Evolutionary conservation across 257 asterid species (phyloP).

Genomic region (Nicotiana noctiflora): DNA sequence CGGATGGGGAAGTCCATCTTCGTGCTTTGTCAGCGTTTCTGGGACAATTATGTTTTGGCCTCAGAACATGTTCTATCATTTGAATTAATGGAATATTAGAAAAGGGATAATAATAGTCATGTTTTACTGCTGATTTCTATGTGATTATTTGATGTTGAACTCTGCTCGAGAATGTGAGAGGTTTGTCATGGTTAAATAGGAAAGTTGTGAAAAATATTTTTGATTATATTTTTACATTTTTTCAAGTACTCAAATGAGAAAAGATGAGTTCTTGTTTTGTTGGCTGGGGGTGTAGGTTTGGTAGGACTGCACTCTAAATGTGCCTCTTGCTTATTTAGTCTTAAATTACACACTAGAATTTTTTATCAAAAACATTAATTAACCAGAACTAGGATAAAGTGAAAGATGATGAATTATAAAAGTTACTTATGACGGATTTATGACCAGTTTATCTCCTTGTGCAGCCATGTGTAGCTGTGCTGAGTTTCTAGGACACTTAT

Average conservation of each 20-base stretch:
- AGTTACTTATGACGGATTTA: neutral
- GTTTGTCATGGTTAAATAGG: neutral
- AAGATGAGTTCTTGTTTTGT: neutral
- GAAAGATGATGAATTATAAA: neutral
- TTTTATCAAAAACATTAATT: neutral
- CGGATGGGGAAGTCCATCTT: too few species aligned
- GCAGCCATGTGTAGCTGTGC: neutral
- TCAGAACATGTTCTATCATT: neutral
- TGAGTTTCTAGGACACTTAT: neutral
- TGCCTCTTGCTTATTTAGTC: neutral
- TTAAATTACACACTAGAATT: neutral
- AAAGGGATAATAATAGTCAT: neutral
- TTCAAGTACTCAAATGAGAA: neutral
- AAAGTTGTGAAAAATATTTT: neutral
- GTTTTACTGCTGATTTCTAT: neutral
- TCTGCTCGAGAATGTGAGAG: neutral
- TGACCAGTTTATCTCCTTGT: neutral
- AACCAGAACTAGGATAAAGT: neutral
- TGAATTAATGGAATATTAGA: neutral
- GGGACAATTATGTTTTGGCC: neutral
- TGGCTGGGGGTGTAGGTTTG: neutral
- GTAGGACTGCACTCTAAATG: neutral
- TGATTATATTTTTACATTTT: neutral
- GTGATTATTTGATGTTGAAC: neutral
- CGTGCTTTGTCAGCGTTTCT: too few species aligned